Conservation (phyloP, 1,284 basidiomycete genomes). For the Microbotryum lychnidis-dioicae region DNA sequence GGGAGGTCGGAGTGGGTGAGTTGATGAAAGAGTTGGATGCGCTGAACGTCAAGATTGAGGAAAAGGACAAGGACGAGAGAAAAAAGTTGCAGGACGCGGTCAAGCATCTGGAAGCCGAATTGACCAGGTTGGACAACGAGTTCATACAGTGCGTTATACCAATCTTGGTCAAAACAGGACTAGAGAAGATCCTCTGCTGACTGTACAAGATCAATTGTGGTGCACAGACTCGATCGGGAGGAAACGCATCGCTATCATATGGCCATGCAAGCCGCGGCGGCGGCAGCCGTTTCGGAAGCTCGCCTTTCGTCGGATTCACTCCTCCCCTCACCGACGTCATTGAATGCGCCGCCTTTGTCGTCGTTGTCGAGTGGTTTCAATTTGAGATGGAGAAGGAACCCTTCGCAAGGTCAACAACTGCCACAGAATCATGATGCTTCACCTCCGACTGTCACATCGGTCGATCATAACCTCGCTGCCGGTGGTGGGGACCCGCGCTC, state of each 20-base stretch:
- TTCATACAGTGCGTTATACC: constrained; percentile 19
- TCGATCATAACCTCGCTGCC: not conserved
- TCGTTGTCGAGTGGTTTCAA: constrained; percentile 4
- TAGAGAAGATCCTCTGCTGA: not conserved
- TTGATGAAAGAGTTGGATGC: constrained; percentile 26
- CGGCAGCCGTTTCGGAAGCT: not conserved
- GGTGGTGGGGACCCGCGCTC: constrained; percentile 6
- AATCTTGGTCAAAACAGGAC: not conserved
- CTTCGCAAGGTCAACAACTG: not conserved
- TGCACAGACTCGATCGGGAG: constrained; percentile 26
- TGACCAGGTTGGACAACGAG: constrained; percentile 25
- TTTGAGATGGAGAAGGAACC: constrained; percentile 4
- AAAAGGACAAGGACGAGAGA: constrained; percentile 10
- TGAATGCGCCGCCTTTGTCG: not conserved
- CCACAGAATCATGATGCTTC: not conserved
- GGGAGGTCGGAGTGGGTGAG: constrained; percentile 12
- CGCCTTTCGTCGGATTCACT: constrained; percentile 1
- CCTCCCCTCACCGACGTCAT: not conserved
- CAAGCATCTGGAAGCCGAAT: constrained; percentile 18
- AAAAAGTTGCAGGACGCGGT: constrained; percentile 19
- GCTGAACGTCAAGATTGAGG: constrained; percentile 25
- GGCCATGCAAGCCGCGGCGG: constrained; percentile 1
- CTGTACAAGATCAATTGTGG: not conserved
- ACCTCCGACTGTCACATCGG: constrained; percentile 3
- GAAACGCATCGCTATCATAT: constrained; percentile 21